These are phyloP conservation scores for Tinospora cordifolia DNA, from an alignment of 164 flowering plant species.

Conservation along the genomic window DNA sequence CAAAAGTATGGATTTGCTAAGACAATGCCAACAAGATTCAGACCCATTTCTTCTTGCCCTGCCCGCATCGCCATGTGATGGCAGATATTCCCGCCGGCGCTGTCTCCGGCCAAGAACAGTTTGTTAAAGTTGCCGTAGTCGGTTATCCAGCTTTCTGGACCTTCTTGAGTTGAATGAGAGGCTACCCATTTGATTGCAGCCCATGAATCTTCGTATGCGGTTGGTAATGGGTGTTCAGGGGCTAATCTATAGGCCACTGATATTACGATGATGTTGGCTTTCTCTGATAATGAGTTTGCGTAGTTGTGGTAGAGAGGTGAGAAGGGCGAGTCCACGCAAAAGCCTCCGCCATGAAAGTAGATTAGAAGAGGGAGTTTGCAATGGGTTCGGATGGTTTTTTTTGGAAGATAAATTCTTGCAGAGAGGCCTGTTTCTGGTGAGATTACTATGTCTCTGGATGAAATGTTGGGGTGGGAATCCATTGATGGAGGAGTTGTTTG, in stretches of 20 bases:
- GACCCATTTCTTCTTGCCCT: neutral
- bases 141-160: slow-evolving; percentile 31
- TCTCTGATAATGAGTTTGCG: slow-evolving; percentile 12
- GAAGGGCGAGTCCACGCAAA: slow-evolving; percentile 22
- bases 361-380: slow-evolving; percentile 27
- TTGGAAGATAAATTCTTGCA: slow-evolving; percentile 36
- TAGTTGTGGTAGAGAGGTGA: slow-evolving; percentile 19
- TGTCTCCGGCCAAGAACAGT: slow-evolving; percentile 35
- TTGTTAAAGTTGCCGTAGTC: slow-evolving; percentile 18
- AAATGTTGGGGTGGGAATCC: slow-evolving; percentile 23
- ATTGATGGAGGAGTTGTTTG: slow-evolving; percentile 18
- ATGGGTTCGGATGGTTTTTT: neutral
- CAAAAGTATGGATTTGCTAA: slow-evolving; percentile 32
- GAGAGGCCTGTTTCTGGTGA: slow-evolving; percentile 18
- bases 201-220: slow-evolving; percentile 39
- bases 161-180: slow-evolving; percentile 21
- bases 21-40: slow-evolving; percentile 20
- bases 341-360: slow-evolving; percentile 42
- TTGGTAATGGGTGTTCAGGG: slow-evolving; percentile 37
- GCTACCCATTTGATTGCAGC: slow-evolving; percentile 31
- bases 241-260: slow-evolving; percentile 29
- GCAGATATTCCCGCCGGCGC: slow-evolving; percentile 34
- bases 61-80: slow-evolving; percentile 26
- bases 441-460: slow-evolving; percentile 28
- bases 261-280: slow-evolving; percentile 23